Conservation (phyloP, 2,329 filamentous ascomycete genomes). For the Fusarium sp. region DNA sequence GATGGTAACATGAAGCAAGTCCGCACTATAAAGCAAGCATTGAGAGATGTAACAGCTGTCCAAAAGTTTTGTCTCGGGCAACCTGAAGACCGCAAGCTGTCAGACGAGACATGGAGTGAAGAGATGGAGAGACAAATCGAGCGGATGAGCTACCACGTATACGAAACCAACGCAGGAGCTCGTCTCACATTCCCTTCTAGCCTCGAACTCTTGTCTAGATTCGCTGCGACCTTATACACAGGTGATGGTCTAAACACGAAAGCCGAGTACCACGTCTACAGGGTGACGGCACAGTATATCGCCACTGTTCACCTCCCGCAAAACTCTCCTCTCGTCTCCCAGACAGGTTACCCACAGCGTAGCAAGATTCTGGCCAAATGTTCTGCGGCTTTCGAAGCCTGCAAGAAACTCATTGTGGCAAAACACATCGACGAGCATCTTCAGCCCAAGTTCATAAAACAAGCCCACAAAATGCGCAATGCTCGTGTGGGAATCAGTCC, state of each 20-base stretch:
- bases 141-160: conserved; percentile 58
- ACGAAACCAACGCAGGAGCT: conserved; percentile 74
- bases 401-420: conserved; percentile 73
- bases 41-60: conserved; percentile 71
- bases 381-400: conserved; percentile 88
- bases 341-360: conserved; percentile 70
- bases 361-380: conserved; percentile 86
- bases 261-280: conserved; percentile 72
- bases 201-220: conserved; percentile 77
- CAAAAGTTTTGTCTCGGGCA: conserved; percentile 80
- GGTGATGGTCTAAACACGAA: conserved; percentile 46
- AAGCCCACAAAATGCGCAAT: conserved; percentile 85
- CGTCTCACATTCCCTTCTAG: conserved; percentile 83
- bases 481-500: conserved; percentile 83
- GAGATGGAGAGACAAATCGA: conserved; percentile 35
- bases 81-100: conserved; percentile 75
- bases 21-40: conserved; percentile 68
- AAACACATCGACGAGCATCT: conserved; percentile 79
- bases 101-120: conserved; percentile 40
- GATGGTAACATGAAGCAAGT: conserved; percentile 71
- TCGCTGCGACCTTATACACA: conserved; percentile 72
- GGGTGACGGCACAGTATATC: conserved; percentile 69
- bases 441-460: conserved; percentile 77
- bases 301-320: conserved; percentile 85
- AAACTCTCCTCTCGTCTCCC: conserved; percentile 75